Percentiles rank a stretch among this genome's conserved stretches.
phyloP scores from a whole-genome alignment of 1,139 yeast species.

The Scheffersomyces cryptocercus region DNA sequence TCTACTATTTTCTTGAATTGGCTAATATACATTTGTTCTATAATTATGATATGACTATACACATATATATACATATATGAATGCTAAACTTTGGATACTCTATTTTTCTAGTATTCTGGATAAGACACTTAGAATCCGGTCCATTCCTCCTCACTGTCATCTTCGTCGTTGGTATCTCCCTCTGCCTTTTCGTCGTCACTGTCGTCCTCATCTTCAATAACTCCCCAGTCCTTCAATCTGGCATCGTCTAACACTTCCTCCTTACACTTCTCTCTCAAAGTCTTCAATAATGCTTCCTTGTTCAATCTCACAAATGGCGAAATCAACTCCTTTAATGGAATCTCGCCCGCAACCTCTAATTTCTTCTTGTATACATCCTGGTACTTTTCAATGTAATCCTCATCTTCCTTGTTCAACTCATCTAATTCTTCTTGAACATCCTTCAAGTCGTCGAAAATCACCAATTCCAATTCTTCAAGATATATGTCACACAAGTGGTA shows the following conservation, averaged over 20 bases:
- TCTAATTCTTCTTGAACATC: constrained; percentile 44
- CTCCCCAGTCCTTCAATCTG: constrained; percentile 68
- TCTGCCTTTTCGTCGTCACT: constrained; percentile 19
- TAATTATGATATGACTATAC: too few relatives aligned
- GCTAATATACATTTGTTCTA: too few relatives aligned
- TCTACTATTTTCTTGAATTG: too few relatives aligned
- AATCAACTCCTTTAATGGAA: constrained; percentile 59
- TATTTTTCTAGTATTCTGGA: background rate
- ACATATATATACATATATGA: too few relatives aligned
- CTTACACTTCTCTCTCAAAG: constrained; percentile 63
- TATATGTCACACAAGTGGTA: constrained; percentile 84
- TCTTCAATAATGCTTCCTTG: constrained; percentile 54
- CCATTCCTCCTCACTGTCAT: constrained; percentile 46
- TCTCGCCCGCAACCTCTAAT: constrained; percentile 33
- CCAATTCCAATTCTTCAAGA: constrained; percentile 78
- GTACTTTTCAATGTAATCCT: constrained; percentile 26
- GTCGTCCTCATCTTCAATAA: constrained; percentile 31
- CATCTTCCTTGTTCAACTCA: constrained; percentile 29
- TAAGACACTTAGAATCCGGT: constrained; percentile 37
- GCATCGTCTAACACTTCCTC: constrained; percentile 67
- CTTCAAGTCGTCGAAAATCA: constrained; percentile 49
- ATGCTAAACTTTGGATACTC: too few relatives aligned
- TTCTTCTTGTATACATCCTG: constrained; percentile 26
- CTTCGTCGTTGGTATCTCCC: constrained; percentile 15
- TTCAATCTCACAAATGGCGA: constrained; percentile 59